Evolutionary conservation across 345 rosid species (phyloP), one percentile per base, ranked within the genome.

Genomic region (Schrenkiella parvula): DNA sequence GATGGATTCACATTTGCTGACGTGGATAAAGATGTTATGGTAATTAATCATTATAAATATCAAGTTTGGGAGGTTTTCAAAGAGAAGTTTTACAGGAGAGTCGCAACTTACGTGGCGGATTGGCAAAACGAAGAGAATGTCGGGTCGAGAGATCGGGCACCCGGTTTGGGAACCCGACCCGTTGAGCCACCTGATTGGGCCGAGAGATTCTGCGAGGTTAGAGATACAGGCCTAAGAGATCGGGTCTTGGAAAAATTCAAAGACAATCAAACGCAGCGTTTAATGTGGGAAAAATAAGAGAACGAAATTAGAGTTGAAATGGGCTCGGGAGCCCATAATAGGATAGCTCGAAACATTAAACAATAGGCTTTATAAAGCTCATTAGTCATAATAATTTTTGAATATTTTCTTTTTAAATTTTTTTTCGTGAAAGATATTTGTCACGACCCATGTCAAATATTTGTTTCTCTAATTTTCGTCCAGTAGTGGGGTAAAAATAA

Each of bases 61-160:
- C 97, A 93, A 34, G 97, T 87, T 0, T 93, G 98, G 98, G 93
- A 90, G 4, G 97, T 90, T 81, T 87, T 93, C 48, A 90, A 88
- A 72, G 89, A 93, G 78, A 93, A 93, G 76, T 90, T 93, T 71
- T 79, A 81, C 12, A 70, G 96, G 80, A 85, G 98, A 58, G 98
- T 93, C 14, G 96, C 98, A 32, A 87, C 97, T 0, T 90, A 90
- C 38, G 98, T 93, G 62, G 88, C 83, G 5, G 98, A 93, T 81
- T 90, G 98, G 98, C 86, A 84, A 57, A 80, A 89, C 21, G 85
- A 83, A 1, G 79, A 85, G 38, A 90, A 90, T 44, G 89, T 70
- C 1, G 87, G 96, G 79, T 90, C 97, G 19, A 87, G 84, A 80
- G 98, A 90, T 35, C 88, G 98, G 38, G 86, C 89, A 7, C 97